phyloP scores from a whole-genome alignment of 352 stramenopile genomes.

The Phytopythium boreale region DNA sequence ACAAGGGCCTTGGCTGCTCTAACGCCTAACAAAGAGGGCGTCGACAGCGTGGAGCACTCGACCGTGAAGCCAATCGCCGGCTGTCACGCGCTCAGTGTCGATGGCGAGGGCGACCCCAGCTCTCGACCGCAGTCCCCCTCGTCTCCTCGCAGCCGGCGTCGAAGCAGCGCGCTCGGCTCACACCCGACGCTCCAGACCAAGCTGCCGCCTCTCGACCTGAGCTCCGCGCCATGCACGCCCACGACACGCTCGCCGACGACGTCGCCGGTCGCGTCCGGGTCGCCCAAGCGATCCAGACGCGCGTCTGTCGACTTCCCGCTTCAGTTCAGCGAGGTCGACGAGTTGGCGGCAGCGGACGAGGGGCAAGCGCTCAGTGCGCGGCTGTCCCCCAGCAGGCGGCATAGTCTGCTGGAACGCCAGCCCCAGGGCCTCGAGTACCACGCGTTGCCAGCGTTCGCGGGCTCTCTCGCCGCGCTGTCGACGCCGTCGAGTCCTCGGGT shows the following conservation, averaged over 20 bases:
- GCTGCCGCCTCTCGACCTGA: conserved; percentile 17
- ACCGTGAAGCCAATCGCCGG: not conserved
- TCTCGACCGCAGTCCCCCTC: not conserved
- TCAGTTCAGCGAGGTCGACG: not conserved
- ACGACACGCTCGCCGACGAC: conserved; percentile 1
- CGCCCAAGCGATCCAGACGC: not conserved
- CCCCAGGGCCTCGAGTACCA: not conserved
- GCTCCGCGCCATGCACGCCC: conserved; percentile 6
- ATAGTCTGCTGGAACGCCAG: not conserved
- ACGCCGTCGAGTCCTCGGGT: not conserved
- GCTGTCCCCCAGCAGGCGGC: not conserved
- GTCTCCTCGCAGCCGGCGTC: not conserved
- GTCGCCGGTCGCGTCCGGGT: conserved; percentile 1
- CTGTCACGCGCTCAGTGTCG: not conserved
- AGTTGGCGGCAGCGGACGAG: not conserved
- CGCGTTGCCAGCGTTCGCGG: not conserved
- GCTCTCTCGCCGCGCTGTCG: not conserved
- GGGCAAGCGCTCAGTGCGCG: not conserved
- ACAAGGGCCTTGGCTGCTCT: not conserved
- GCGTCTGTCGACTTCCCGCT: not conserved
- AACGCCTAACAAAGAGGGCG: not conserved
- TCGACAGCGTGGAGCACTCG: not conserved
- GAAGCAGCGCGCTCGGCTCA: too few relatives aligned
- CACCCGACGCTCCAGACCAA: conserved; percentile 11
- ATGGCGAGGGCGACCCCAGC: not conserved